Conservation (phyloP, 257 asterid species). For the Ligustrum vulgare region DNA sequence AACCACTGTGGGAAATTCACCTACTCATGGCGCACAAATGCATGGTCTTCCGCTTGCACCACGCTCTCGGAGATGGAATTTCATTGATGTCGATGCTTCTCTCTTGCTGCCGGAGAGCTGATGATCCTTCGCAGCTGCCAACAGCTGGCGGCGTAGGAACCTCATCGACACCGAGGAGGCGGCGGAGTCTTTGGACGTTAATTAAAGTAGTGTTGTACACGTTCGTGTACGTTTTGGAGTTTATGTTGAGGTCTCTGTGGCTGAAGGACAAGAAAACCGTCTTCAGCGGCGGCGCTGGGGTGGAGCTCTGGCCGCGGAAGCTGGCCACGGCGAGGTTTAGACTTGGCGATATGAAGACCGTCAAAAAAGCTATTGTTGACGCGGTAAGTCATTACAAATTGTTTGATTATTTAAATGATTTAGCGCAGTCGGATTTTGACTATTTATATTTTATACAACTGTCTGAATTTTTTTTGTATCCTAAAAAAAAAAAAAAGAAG, state of each 20-base stretch:
- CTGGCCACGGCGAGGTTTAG: slow-evolving; percentile 50
- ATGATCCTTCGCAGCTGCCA: slow-evolving; percentile 46
- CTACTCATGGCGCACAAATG: slow-evolving; percentile 55
- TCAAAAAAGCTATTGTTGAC: slow-evolving; percentile 36
- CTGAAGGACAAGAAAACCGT: slow-evolving; percentile 36
- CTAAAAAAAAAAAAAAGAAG: too few species aligned
- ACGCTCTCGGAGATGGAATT: slow-evolving; percentile 82
- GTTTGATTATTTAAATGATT: background rate
- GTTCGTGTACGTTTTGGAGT: slow-evolving; percentile 34
- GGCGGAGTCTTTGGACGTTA: slow-evolving; percentile 31
- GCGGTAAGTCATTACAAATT: slow-evolving; percentile 38
- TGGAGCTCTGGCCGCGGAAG: slow-evolving; percentile 58
- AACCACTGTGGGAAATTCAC: slow-evolving; percentile 82
- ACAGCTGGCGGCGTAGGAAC: slow-evolving; percentile 27
- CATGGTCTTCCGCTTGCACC: slow-evolving; percentile 63
- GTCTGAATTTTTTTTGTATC: too few species aligned
- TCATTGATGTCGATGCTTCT: slow-evolving; percentile 65
- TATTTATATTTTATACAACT: too few species aligned
- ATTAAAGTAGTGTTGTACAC: slow-evolving; percentile 39
- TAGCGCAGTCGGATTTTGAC: slow-evolving; percentile 8
- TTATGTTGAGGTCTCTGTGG: slow-evolving; percentile 33
- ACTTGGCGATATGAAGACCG: slow-evolving; percentile 49
- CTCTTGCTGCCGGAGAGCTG: slow-evolving; percentile 51
- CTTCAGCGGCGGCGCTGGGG: slow-evolving; percentile 52
- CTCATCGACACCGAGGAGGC: slow-evolving; percentile 17